Evolutionary conservation across 2,329 filamentous ascomycete species (phyloP), one percentile per base, ranked within the genome.

Genomic region (Karstenula rhodostoma): DNA sequence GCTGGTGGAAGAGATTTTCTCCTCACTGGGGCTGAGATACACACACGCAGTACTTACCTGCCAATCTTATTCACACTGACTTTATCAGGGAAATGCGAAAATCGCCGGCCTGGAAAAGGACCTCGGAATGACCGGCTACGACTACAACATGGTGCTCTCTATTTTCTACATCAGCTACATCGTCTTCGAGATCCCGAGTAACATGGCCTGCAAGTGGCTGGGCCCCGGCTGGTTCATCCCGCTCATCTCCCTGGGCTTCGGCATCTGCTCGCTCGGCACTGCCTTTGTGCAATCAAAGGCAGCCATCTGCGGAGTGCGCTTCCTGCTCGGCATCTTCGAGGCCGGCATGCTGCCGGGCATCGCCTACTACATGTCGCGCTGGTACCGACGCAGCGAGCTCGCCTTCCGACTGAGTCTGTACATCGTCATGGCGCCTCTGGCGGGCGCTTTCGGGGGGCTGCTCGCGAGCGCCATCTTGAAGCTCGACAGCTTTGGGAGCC

Each of bases 81-180:
- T 10, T 32, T 9, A 10, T 9, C 12, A 32, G 29, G 87, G 89
- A n/a, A 92, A 91, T 73, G 89, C 89, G 1, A 84, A 83, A 63
- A 79, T 91, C 19, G 89, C 88, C 3, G 88, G 88, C 0, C 79
- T 92, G 22, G 86, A 89, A 57, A 81, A 79, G 35, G 89, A 91
- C 55, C 82, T 92, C 0, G 72, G 79, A 0, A 76, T 92, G 57
- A 75, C 72, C 13, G 84, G 84, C 27, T 87, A 90, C 70, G 89
- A 91, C 71, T 93, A 91, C 80, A 93, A 92, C 70, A 77, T 78
- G 27, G 80, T 91, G 2, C 81, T 93, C 3, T 88, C 88, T 13
- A 73, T 88, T 64, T 92, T 92, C 78, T 92, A 90, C 76, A 82
- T 93, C 71, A 86, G 86, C 8, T 93, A 93, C 76, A 91, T 92